phyloP scores from a whole-genome alignment of 495 filamentous ascomycete species.

The Talaromyces liani region DNA sequence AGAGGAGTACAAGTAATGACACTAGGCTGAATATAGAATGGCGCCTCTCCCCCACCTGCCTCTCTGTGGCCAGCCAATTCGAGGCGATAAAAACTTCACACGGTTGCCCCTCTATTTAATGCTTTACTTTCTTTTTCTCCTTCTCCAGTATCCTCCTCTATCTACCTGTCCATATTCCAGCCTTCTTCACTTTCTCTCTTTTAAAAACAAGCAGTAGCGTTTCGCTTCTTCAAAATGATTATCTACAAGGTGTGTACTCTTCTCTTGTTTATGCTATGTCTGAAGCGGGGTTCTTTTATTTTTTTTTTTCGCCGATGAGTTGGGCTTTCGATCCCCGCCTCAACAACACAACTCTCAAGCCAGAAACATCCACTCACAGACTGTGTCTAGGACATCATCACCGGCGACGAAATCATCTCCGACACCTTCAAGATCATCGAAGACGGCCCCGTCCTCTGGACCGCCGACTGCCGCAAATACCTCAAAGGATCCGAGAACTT shows the following conservation, averaged over 20 bases:
- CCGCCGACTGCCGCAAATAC: constrained; percentile 87
- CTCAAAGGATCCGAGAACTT: constrained; percentile 65
- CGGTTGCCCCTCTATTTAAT: constrained; percentile 23
- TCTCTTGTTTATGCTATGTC: not conserved
- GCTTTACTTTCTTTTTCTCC: constrained; percentile 19
- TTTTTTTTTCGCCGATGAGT: not conserved
- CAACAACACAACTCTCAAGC: no score
- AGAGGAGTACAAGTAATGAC: no score
- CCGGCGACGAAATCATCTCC: constrained; percentile 91
- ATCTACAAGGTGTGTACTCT: constrained; percentile 67
- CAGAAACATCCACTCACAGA: not conserved
- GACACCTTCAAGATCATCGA: constrained; percentile 77
- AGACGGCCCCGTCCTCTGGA: constrained; percentile 71
- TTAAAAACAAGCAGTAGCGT: constrained; percentile 11
- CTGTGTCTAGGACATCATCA: constrained; percentile 66
- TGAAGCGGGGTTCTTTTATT: constrained; percentile 3
- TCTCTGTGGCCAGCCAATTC: constrained; percentile 15
- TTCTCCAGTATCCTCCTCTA: constrained; percentile 8
- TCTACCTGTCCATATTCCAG: constrained; percentile 5
- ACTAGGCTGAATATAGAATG: constrained; percentile 10
- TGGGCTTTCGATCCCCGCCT: not conserved
- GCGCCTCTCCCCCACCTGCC: constrained; percentile 16
- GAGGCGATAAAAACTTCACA: constrained; percentile 28
- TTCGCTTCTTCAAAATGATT: constrained; percentile 60
- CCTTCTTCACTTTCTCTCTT: constrained; percentile 14